Base-by-base conservation (phyloP, 345 rosid genomes). In the Theobroma cacao region DNA sequence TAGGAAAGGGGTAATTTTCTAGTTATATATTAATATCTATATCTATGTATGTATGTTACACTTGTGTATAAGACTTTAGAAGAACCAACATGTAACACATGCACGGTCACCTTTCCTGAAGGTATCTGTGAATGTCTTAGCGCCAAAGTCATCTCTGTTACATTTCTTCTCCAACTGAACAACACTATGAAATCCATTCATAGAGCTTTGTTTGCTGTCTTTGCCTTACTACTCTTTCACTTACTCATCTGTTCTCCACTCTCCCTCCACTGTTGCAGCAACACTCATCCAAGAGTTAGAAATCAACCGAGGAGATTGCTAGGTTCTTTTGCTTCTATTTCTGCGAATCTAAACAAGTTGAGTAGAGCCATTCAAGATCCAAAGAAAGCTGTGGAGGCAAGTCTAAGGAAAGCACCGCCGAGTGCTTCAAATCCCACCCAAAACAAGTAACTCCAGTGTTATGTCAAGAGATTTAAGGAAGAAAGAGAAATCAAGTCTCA, bases 341-440 rank as follows among this genome's bases (percentile, higher is more conserved):
- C 80, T 13, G 53, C 72, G 26, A 75, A 74, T 67, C 28, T 22
- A 74, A 81, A 61, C 80, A 85, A 81, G 80, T 28, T 41, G 33
- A 67, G 43, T 26, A 77, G 53, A 33, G 84, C 86, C 22, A 26
- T 10, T 71, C 63, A 75, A 74, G 81, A 78, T 77, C 72, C 82
- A 56, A 53, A 74, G 77, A 81, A 82, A 79, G 83, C 78, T n/a
- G 67, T 80, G 82, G 87, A 79, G 72, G 78, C 84, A 33, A 86
- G 86, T 80, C 85, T 89, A 12, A 81, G 79, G 78, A 83, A 80
- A 66, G 91, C 87, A 15, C 91, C 92, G 0, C 82, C 83, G 43
- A 90, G 88, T 47, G 83, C 34, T 68, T 77, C 91, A 45, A 90
- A 89, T 81, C 92, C 94, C 41, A 83, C 74, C 60, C 88, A 85